Evolutionary conservation across 1,284 basidiomycete genomes (phyloP), one percentile per base, ranked within the genome.

Genomic region (Sporisorium sorghi): DNA sequence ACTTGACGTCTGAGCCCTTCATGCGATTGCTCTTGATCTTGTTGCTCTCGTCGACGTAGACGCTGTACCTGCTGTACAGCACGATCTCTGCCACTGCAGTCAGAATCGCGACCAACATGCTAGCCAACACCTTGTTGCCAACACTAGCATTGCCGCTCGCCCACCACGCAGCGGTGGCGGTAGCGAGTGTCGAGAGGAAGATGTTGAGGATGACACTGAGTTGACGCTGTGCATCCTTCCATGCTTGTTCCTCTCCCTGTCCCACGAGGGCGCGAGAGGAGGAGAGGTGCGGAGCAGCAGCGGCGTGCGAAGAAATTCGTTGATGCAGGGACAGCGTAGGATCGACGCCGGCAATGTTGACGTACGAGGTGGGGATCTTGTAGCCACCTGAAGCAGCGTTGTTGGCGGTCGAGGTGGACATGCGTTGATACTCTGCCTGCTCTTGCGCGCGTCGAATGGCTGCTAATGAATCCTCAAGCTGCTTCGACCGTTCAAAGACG

Each of bases 151-250:
- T 67, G 6, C 59, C 67, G 19, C 56, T 57, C 7, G 63, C 73
- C 67, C 67, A 75, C 67, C 67, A 75, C 1, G 63, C 73, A 1
- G 73, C 73, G 0, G 73, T 71, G 1, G 62, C 68, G 1, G 68
- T 70, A 8, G 73, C 73, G 5, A 70, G 9, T 0, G 68, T 53
- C 3, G 67, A 71, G n/a, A 75, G 49, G 15, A 67, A 59, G 37
- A 75, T 58, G 58, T 75, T 75, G 57, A 68, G 53, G 23, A 75
- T 60, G 26, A 75, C 67, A 21, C 59, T 61, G 39, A 75, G 68
- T 15, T 44, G 47, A 7, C 53, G 64, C 28, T 66, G 59, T 1
- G 60, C 68, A 14, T 75, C 64, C 19, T 58, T 57, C 73, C 73
- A 75, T 2, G 58, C 63, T n/a, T 60, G 48, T 23, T 74, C 61